Evolutionary conservation across 768 basidiomycete genomes (phyloP).

Genomic region (Hygrophoropsis aurantiaca): DNA sequence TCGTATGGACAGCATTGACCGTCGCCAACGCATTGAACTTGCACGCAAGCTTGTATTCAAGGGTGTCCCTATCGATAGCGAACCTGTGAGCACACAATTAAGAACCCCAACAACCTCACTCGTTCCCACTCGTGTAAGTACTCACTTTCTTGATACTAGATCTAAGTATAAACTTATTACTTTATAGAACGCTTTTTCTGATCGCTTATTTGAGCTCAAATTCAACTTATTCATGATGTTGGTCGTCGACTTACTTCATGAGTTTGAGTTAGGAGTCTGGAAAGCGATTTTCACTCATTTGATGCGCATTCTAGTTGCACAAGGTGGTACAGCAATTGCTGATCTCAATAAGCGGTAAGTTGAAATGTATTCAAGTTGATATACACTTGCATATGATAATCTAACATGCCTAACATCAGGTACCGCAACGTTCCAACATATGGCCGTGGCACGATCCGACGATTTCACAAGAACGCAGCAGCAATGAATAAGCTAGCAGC

Average conservation of each 20-base stretch:
- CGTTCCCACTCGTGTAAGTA: constrained; percentile 7
- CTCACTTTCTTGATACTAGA: neutral
- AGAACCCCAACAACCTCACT: constrained; percentile 6
- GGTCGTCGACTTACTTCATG: constrained; percentile 19
- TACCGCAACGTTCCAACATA: constrained; percentile 32
- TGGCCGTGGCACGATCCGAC: constrained; percentile 29
- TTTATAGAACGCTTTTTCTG: constrained; percentile 38
- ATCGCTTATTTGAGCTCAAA: constrained; percentile 3
- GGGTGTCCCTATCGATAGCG: constrained; percentile 3
- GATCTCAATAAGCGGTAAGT: constrained; percentile 17
- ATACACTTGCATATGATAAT: neutral
- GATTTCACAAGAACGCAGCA: constrained; percentile 32
- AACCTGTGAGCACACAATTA: neutral
- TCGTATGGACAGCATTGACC: neutral
- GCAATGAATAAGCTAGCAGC: constrained; percentile 35
- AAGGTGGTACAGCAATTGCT: constrained; percentile 3
- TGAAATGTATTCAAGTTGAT: no score
- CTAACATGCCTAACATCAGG: constrained; percentile 16
- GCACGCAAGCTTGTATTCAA: constrained; percentile 9
- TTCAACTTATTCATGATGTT: constrained; percentile 19
- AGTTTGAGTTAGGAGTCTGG: constrained; percentile 24
- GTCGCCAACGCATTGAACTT: constrained; percentile 1
- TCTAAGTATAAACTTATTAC: neutral
- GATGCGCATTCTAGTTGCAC: constrained; percentile 16
- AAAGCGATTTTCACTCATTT: constrained; percentile 22